Base-by-base conservation (phyloP, 345 rosid species). In the Litchi chinensis region DNA sequence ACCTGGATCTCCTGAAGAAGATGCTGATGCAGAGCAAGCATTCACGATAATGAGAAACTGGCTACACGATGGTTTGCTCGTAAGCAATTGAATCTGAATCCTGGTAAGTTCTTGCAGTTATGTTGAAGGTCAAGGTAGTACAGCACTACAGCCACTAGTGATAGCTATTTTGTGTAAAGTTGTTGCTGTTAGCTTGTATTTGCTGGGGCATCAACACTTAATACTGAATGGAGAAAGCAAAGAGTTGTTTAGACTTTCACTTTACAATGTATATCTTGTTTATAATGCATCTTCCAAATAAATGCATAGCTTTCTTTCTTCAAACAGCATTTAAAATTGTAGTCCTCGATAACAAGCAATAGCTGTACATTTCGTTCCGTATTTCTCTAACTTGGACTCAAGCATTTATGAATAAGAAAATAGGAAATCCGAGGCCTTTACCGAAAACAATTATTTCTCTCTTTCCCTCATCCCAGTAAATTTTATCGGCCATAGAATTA, bases 1-100 rank as follows among this genome's bases (percentile, higher is more conserved):
- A 4, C 96, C 98, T 0, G 84, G 76, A 71, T 90, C 97, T 10
- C 84, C 88, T 0, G 96, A 91, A 76, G 98, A 95, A 77, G 99
- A 95, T 74, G 57, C 9, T 39, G 99, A 91, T 44, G 98, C 98
- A 0, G 99, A 95, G 64, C 85, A 84, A 79, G 97, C 95, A 2
- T 93, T 92, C 80, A 43, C 75, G 19, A 68, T 84, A 39, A 84
- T 88, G 90, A 92, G 93, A 82, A 92, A 83, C 79, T 95, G 99
- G 97, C 81, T 95, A 62, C 82, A 86, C 73, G 87, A 89, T 72
- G 83, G 81, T 59, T 80, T 95, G 78, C 62, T 76, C 56, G 60
- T 41, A 74, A 73, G 86, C 32, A 77, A 81, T 8, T 82, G 39
- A 83, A 5, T 21, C 26, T 60, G 10, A 59, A 16, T 50, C 6